These are phyloP conservation scores for Xylaria bambusicola DNA, from an alignment of 495 filamentous ascomycete species.

Conservation along the genomic window DNA sequence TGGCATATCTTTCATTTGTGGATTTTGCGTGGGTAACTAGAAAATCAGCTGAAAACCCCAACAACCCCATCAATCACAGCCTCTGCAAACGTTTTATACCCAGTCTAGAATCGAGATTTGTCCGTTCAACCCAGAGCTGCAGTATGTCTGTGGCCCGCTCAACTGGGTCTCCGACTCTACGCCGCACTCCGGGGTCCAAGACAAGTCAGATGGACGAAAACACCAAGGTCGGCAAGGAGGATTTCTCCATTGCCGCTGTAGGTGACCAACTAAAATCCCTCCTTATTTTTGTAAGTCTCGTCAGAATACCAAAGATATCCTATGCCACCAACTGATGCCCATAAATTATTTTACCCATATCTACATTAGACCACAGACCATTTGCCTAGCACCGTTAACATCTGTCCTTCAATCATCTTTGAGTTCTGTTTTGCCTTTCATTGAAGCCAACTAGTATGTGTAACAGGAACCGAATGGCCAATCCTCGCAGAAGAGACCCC, in stretches of 20 bases:
- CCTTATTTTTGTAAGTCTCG: constrained; percentile 29
- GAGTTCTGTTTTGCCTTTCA: neutral
- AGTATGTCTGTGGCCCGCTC: constrained; percentile 50
- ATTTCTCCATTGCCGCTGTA: constrained; percentile 31
- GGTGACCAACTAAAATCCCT: constrained; percentile 32
- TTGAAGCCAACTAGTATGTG: constrained; percentile 15
- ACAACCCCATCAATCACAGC: constrained; percentile 6
- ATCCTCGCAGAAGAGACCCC: constrained; percentile 42
- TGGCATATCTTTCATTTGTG: constrained; percentile 34
- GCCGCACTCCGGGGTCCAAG: constrained; percentile 39
- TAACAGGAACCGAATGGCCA: constrained; percentile 24
- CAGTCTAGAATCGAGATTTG: constrained; percentile 19
- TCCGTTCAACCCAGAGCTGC: constrained; percentile 11
- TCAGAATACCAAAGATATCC: no score
- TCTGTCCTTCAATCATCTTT: neutral
- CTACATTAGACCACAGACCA: no score
- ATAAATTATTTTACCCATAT: no score
- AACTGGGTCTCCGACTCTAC: constrained; percentile 51
- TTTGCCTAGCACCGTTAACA: neutral
- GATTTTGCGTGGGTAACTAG: constrained; percentile 27
- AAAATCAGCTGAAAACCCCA: constrained; percentile 18
- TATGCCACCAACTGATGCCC: no score
- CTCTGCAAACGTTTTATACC: constrained; percentile 9
- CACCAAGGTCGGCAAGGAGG: constrained; percentile 37
- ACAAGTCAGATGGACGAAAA: constrained; percentile 49